Evolutionary conservation across 1,139 yeast genomes (phyloP), one percentile per base, ranked within the genome.

Genomic region (Suhomyces coccinellae): DNA sequence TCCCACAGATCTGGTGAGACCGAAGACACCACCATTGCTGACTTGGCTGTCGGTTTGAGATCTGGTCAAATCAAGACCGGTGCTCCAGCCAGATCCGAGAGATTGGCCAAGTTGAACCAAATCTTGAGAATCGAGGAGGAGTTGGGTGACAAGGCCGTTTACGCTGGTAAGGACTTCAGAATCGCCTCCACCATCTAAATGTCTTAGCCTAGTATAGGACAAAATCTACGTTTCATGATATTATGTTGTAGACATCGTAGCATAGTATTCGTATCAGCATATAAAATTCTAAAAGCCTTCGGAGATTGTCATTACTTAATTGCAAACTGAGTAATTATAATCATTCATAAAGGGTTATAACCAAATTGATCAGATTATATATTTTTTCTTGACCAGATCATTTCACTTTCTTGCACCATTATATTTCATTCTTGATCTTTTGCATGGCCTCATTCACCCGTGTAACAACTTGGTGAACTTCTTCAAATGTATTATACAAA

Each of bases 1-100:
- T 87, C 96, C 63, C 96, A 88, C 85, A 87, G 96, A 82, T 89
- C 97, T 61, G 98, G 98, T 79, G 98, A 91, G 83, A 90, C 97
- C 58, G 98, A 91, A 80, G 98, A 91, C 78, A 85, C 95, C 62
- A 85, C 87, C 80, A 90, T 91, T 75, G 97, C 98, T 67, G 97
- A 91, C 76, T 82, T 91, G 70, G 79, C 90, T 62, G 97, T 91
- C 63, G 98, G 97, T 79, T 81, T 91, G 72, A 87, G 97, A 83
- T 67, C 96, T 60, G 97, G 97, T 72, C 97, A 91, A 82, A 85
- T 91, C 75, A 91, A 91, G 90, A 87, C 97, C 62, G 98, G 98
- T 85, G 97, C 98, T 68, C 97, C 97, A 70, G 96, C 97, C 61
- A 89, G 98, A 82, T 88, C 97, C 58, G 98, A 91, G 82, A 90